Percentiles rank a stretch among this genome's conserved stretches.
These are phyloP conservation scores for Botrytis galanthina DNA, from an alignment of 2,329 filamentous ascomycete genomes.

Conservation along the genomic window DNA sequence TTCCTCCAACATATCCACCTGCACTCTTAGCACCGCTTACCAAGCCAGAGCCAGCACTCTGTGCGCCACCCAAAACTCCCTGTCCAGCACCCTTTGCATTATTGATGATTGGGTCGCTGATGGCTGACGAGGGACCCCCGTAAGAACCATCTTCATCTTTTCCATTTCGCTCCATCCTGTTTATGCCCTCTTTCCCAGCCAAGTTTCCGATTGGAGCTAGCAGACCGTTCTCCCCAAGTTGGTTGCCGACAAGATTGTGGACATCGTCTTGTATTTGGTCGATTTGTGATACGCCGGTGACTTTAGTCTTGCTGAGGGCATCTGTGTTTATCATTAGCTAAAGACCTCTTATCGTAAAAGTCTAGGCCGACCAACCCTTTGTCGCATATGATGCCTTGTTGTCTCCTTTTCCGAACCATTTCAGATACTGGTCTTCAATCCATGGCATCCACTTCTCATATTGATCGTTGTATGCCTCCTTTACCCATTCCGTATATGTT, in stretches of 20 bases:
- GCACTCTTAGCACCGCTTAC: slow-evolving; percentile 24
- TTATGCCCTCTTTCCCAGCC: slow-evolving; percentile 62
- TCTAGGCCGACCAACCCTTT: slow-evolving; percentile 52
- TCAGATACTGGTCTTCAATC: slow-evolving; percentile 70
- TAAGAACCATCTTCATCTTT: slow-evolving; percentile 60
- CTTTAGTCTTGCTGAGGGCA: slow-evolving; percentile 65
- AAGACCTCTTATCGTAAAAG: neutral
- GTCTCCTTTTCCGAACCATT: slow-evolving; percentile 67
- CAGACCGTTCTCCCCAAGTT: slow-evolving; percentile 67
- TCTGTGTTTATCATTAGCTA: slow-evolving; percentile 44
- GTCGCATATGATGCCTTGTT: slow-evolving; percentile 73
- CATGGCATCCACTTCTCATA: slow-evolving; percentile 76
- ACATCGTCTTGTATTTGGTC: slow-evolving; percentile 19
- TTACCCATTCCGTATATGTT: slow-evolving; percentile 51
- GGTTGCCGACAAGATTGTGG: slow-evolving; percentile 43
- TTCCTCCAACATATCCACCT: slow-evolving; percentile 22
- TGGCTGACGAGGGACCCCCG: slow-evolving; percentile 20
- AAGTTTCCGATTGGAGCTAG: slow-evolving; percentile 62
- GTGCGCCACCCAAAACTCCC: slow-evolving; percentile 22
- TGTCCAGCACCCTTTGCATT: slow-evolving; percentile 22
- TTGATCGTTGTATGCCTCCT: slow-evolving; percentile 65
- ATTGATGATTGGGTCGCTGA: slow-evolving; percentile 18
- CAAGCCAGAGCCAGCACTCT: slow-evolving; percentile 23
- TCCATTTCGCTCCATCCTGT: slow-evolving; percentile 61
- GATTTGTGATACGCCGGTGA: slow-evolving; percentile 58